Percentiles rank a stretch among this genome's conserved stretches.
Conservation (phyloP, 2,329 filamentous ascomycete species). For the Metarhizium humberi region DNA sequence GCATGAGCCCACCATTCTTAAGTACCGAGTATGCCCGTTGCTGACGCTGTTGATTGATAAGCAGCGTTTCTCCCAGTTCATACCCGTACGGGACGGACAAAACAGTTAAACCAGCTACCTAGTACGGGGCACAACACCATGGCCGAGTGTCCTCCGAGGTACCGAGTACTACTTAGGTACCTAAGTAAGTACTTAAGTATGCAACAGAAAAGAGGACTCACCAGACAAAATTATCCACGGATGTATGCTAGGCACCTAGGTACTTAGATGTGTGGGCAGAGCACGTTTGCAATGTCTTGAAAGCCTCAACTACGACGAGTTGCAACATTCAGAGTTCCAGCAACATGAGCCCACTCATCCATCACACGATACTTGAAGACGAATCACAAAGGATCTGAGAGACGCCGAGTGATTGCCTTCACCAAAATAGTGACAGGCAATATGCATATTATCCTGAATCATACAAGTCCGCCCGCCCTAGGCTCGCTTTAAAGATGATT, state of each 20-base stretch:
- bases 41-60: not conserved
- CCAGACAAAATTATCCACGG: too few species aligned
- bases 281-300: too few species aligned
- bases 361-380: not conserved
- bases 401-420: not conserved
- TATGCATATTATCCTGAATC: slow-evolving; percentile 1
- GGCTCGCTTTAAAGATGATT: not conserved
- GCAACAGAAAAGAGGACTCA: too few species aligned
- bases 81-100: too few species aligned
- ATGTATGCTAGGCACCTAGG: too few species aligned
- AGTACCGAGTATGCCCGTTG: not conserved
- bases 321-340: not conserved
- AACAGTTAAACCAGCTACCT: too few species aligned
- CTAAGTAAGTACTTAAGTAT: too few species aligned
- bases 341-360: not conserved
- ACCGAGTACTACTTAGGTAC: too few species aligned
- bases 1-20: not conserved
- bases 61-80: not conserved
- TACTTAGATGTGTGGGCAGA: too few species aligned
- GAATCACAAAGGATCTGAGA: not conserved
- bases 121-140: too few species aligned
- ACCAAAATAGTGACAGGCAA: not conserved
- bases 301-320: too few species aligned
- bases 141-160: too few species aligned
- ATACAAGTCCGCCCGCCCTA: not conserved